Evolutionary conservation across 2,329 filamentous ascomycete genomes (phyloP).

Genomic region (Pseudopithomyces maydicus): DNA sequence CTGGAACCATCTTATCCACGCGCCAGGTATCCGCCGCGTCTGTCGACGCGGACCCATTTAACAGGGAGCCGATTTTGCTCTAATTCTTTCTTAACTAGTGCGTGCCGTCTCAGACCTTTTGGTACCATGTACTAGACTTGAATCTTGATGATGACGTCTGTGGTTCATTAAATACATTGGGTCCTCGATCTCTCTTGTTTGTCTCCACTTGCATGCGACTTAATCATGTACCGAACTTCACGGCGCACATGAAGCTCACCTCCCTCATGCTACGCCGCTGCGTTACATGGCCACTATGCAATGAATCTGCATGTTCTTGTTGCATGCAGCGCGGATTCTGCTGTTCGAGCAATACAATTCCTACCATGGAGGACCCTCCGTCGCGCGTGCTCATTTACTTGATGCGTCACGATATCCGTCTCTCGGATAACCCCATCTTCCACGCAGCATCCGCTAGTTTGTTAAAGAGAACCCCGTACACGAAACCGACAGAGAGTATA

Average conservation of each 20-base stretch:
- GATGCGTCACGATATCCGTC: constrained; percentile 72
- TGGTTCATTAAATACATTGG: constrained; percentile 7
- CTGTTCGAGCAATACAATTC: constrained; percentile 15
- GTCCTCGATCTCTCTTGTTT: constrained; percentile 12
- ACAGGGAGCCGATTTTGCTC: constrained; percentile 28
- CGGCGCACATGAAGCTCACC: constrained; percentile 11
- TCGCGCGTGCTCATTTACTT: constrained; percentile 69
- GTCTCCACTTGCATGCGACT: neutral
- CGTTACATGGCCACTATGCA: constrained; percentile 36
- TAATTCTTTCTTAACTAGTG: constrained; percentile 11
- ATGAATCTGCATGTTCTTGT: constrained; percentile 29
- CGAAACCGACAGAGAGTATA: constrained; percentile 9
- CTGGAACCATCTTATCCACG: constrained; percentile 32
- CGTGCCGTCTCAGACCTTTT: constrained; percentile 27
- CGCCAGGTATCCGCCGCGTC: constrained; percentile 23
- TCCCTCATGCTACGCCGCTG: constrained; percentile 40
- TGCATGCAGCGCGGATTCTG: constrained; percentile 24
- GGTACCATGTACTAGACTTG: constrained; percentile 13
- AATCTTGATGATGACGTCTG: constrained; percentile 12
- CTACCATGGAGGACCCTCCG: constrained; percentile 26
- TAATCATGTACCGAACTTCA: constrained; percentile 6
- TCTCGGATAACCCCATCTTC: constrained; percentile 76
- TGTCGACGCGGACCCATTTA: constrained; percentile 24
- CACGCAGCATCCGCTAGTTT: constrained; percentile 55
- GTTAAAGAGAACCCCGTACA: constrained; percentile 9